Conservation (phyloP, 176 grass and related monocot species). For the Hyparrhenia diplandra region DNA sequence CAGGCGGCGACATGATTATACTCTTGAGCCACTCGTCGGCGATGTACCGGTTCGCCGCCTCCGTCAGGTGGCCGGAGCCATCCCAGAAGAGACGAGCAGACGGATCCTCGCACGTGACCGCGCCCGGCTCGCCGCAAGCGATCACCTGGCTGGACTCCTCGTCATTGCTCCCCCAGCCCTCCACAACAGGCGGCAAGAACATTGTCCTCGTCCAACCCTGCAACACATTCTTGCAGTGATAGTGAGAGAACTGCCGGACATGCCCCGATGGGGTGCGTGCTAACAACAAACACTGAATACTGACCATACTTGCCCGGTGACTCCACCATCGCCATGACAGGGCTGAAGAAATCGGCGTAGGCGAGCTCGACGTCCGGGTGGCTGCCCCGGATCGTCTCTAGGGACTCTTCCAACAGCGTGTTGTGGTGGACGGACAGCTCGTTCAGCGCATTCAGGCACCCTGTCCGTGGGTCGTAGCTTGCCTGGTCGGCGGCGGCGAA, state of each 20-base stretch:
- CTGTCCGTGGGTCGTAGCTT: too few relatives aligned
- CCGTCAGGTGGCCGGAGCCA: slow-evolving; percentile 9
- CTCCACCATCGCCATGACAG: slow-evolving; percentile 44
- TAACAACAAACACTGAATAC: neutral
- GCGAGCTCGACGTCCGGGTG: slow-evolving; percentile 28
- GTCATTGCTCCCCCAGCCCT: neutral
- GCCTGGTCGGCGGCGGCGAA: too few relatives aligned
- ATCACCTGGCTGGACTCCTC: too few relatives aligned
- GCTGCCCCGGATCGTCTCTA: slow-evolving; percentile 14
- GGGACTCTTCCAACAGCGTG: slow-evolving; percentile 19
- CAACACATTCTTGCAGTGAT: neutral
- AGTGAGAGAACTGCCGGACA: too few relatives aligned
- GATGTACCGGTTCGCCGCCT: slow-evolving; percentile 21
- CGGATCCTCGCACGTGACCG: neutral
- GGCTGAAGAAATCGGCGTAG: slow-evolving; percentile 50
- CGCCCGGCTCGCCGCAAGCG: neutral
- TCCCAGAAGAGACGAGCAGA: slow-evolving; percentile 36
- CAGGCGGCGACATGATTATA: neutral
- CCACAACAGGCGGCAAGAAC: slow-evolving; percentile 13
- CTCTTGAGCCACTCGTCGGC: slow-evolving; percentile 9
- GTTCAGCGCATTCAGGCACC: slow-evolving; percentile 16
- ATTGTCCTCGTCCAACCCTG: slow-evolving; percentile 28
- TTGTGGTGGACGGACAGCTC: slow-evolving; percentile 42
- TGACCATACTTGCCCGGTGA: slow-evolving; percentile 46
- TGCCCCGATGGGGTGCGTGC: too few relatives aligned